phyloP scores from a whole-genome alignment of 169 alveolate species.

The Cryptosporidium xiaoi region DNA sequence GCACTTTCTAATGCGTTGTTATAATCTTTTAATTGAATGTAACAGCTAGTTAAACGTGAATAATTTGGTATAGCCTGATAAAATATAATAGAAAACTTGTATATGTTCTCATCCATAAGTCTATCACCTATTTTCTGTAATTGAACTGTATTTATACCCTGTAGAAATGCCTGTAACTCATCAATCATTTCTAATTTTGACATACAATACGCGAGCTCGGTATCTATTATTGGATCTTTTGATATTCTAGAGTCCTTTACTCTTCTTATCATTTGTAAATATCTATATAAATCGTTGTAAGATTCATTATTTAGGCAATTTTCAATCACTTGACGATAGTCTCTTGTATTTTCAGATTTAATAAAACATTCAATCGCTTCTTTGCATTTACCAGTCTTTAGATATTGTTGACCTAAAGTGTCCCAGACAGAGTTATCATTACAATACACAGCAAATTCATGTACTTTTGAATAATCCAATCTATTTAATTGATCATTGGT shows the following conservation, averaged over 20 bases:
- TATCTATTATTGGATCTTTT: constrained; percentile 92
- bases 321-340: constrained; percentile 85
- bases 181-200: constrained; percentile 91
- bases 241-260: constrained; percentile 76
- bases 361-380: constrained; percentile 96
- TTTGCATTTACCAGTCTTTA: constrained; percentile 85
- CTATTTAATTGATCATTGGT: constrained; percentile 82
- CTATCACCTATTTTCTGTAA: constrained; percentile 92
- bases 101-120: constrained; percentile 88
- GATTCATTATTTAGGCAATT: constrained; percentile 30
- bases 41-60: constrained; percentile 96
- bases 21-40: constrained; percentile 93
- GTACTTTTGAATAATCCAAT: constrained; percentile 41
- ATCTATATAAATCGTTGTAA: constrained; percentile 89
- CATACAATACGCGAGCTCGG: constrained; percentile 91
- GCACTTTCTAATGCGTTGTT: constrained; percentile 98
- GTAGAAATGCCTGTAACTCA: constrained; percentile 92
- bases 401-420: constrained; percentile 95
- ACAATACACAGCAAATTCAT: constrained; percentile 59
- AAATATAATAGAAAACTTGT: constrained; percentile 93
- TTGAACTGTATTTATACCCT: constrained; percentile 91
- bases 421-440: constrained; percentile 91
- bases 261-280: constrained; percentile 91
- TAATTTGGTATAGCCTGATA: constrained; percentile 94
- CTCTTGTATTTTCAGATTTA: constrained; percentile 91